Base-by-base conservation (phyloP, 1,284 basidiomycete genomes). In the Coriolopsis trogii region DNA sequence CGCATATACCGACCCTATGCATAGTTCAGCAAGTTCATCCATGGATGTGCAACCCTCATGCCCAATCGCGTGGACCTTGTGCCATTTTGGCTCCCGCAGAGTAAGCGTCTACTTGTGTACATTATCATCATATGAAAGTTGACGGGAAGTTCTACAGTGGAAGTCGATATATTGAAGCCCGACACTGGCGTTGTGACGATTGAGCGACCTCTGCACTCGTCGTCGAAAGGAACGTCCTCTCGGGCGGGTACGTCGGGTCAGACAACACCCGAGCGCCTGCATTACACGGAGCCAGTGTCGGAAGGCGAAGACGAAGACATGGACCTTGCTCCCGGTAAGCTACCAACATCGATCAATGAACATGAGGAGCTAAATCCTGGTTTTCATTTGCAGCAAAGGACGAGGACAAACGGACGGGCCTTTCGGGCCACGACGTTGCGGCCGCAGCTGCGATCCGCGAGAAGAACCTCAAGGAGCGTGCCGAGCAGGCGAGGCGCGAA, bases 51-150 rank as follows among this genome's bases (percentile, higher is more conserved):
- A 1, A 96, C 94, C 0, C 78, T 98, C 0, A 73, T 99, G 7
- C 93, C 95, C 29, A 87, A 94, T 68, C 90, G 96, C 37, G 96
- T 98, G 48, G 93, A 98, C 66, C 82, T 99, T n/a, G 91, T 99
- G 15, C 96, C 96, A 4, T 99, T 98, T 80, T 99, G 96, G 96
- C 84, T 98, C 4, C 95, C 94, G 5, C 94, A 96, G 69, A 96
- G 89, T 93, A 68, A 49, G 85, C 72, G 30, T 58, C 33, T 9
- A 6, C 9, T 12, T 4, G 6, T 13, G n/a, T 24, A 34, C 23
- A 16, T 34, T 21, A 6, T 12, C 10, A 20, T 30, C 8, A 12
- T 24, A 2, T 16, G 15, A 16, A 6, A 20, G 41, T 30, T 44
- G 21, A 41, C 23, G 31, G 52, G 51, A 61, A 29, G 24, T 33